Evolutionary conservation across 2,329 filamentous ascomycete species (phyloP), one percentile per base, ranked within the genome.

Genomic region (Pyricularia pennisetigena): DNA sequence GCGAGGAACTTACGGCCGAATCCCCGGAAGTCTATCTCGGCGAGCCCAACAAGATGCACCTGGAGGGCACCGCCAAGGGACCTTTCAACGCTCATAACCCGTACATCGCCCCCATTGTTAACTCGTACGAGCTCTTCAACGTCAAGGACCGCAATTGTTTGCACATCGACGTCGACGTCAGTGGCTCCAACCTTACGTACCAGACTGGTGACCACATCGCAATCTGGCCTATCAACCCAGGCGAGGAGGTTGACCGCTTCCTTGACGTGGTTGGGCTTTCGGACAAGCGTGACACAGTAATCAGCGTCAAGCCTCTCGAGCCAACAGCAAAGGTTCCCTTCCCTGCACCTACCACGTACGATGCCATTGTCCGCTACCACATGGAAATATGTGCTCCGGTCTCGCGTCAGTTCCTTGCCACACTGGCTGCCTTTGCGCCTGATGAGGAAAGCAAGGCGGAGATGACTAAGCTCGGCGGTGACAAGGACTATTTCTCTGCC

Each of bases 131-230:
- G 80, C 78, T 99, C 14, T 99, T 99, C 82, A 89, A 85, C 66
- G 90, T 91, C 79, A 92, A 93, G 79, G 92, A 93, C 75, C 87
- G 96, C 70, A 97, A 98, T 83, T 99, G 95, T 77, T 83, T 99
- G 72, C 96, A 99, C 79, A 88, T 98, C 86, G 96, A 99, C 79
- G 88, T 99, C 71, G 93, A 96, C 76, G 87, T 99, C 73, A 90
- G 89, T 74, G 92, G 88, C 73, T 97, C 94, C 67, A 97, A 96
- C 78, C 83, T 99, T 71, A 88, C 86, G 63, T 99, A 99, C 82
- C 93, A 96, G 74, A 99, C 95, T 67, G 95, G 95, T 77, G 96
- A 99, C 77, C 96, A 99, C 79, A 91, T 99, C 75, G 95, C 95
- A 61, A 82, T 99, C 74, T 99, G 96, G 96, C 95, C 96, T 54